Base-by-base conservation (phyloP, 495 filamentous ascomycete genomes). In the Acidomyces sp. region DNA sequence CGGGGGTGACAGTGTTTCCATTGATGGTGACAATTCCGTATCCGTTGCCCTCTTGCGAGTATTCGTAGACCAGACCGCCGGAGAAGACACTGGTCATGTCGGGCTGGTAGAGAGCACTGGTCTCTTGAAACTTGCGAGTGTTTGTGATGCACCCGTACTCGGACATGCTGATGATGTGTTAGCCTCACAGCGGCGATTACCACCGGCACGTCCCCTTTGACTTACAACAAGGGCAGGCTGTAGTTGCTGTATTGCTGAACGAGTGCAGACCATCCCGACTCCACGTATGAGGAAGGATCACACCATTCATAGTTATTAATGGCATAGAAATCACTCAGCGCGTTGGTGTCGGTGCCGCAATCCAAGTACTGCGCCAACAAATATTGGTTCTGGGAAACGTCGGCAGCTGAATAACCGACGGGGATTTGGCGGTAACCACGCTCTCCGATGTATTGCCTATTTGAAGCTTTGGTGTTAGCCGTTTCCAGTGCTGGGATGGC, bases 261-360 rank as follows among this genome's bases (percentile, higher is more conserved):
- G 72, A 93, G 93, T 58, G 81, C 65, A 55, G 81, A 68, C 85
- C 85, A 95, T 46, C 83, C 85, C 37, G 87, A 83, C 34, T 57
- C 68, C 17, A 56, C 55, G 64, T 83, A 93, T 39, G 79, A 73
- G 20, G 84, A 82, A 34, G 72, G 72, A 51, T 85, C 79, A 55
- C 87, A 95, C 87, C 87, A 95, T 32, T 85, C 93, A 65, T 94
- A 94, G 63, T 37, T 23, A 63, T 96, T 96, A 66, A 94, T 92
- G 39, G 85, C 87, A 62, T 92, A 95, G 67, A 95, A 96, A 60
- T 94, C 87, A 53, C 73, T 77, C 21, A 86, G 76, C 26, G 82
- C 82, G 64, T 78, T 75, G 49, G 82, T 81, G 39, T 87, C 82
- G 29, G 71, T 64, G 46, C 88, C 88, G 57, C 88, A 96, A 72